These are phyloP conservation scores for Phytopythium chamaehyphon DNA, from an alignment of 352 stramenopile species.

Conservation along the genomic window DNA sequence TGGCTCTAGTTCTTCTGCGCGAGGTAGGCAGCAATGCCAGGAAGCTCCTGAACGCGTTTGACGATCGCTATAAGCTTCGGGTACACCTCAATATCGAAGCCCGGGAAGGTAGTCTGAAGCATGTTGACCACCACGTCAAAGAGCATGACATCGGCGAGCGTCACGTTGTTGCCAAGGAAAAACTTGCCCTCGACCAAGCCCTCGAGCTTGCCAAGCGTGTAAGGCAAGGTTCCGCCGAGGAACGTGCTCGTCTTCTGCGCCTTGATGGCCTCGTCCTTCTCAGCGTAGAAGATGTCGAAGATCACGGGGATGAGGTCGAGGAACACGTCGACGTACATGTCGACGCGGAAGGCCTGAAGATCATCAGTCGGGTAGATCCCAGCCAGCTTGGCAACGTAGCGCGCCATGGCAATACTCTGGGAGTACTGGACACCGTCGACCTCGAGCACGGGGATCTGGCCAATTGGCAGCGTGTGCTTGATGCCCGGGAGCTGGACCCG, in stretches of 20 bases:
- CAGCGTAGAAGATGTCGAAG: constrained; percentile 11
- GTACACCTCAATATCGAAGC: background rate
- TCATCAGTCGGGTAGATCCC: constrained; percentile 22
- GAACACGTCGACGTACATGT: constrained; percentile 12
- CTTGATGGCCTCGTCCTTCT: constrained; percentile 33
- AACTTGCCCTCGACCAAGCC: constrained; percentile 43
- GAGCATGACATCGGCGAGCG: constrained; percentile 10
- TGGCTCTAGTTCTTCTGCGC: constrained; percentile 10
- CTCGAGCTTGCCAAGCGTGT: constrained; percentile 33
- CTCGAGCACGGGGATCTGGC: constrained; percentile 43
- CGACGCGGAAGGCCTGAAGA: constrained; percentile 11
- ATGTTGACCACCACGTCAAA: constrained; percentile 4
- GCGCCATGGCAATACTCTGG: constrained; percentile 34
- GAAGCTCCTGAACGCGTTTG: constrained; percentile 4
- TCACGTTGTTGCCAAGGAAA: constrained; percentile 8
- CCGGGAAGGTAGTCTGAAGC: background rate
- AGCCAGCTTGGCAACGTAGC: constrained; percentile 35
- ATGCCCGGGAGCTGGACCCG: background rate
- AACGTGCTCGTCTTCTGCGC: constrained; percentile 38
- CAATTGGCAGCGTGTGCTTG: constrained; percentile 34
- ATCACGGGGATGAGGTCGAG: constrained; percentile 31
- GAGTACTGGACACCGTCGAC: constrained; percentile 37
- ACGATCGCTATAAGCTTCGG: constrained; percentile 3
- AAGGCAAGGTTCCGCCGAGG: constrained; percentile 30
- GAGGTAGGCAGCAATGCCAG: constrained; percentile 8